Conservation (phyloP, 768 basidiomycete genomes). For the Crucibulum laeve region DNA sequence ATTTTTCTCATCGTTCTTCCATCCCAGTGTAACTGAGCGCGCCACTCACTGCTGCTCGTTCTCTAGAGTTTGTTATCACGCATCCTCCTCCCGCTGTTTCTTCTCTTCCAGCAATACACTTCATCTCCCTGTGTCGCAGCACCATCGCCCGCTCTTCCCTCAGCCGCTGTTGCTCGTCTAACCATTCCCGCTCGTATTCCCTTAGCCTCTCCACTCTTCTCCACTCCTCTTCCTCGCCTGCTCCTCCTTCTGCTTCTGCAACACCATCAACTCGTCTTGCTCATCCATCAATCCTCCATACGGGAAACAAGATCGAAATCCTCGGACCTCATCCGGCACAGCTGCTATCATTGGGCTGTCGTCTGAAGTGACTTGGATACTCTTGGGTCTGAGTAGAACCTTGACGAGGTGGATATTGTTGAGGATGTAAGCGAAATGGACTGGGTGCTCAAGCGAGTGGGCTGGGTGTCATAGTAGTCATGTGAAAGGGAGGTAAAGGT, state of each 20-base stretch:
- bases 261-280: conserved; percentile 30
- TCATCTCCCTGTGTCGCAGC: conserved; percentile 24
- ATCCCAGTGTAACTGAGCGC: too few species aligned
- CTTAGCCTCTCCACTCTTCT: conserved; percentile 35
- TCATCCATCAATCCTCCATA: conserved; percentile 38
- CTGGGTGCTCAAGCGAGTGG: conserved; percentile 56
- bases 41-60: conserved; percentile 19
- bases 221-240: conserved; percentile 28
- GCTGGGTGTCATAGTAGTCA: conserved; percentile 42
- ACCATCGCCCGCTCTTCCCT: conserved; percentile 32
- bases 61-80: conserved; percentile 16
- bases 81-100: conserved; percentile 21
- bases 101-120: conserved; percentile 19
- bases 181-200: conserved; percentile 46
- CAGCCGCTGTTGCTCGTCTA: conserved; percentile 38
- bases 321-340: conserved; percentile 50
- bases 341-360: conserved; percentile 60
- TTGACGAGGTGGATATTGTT: conserved; percentile 67
- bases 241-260: conserved; percentile 32
- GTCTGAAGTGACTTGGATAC: conserved; percentile 55
- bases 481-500: conserved; percentile 27
- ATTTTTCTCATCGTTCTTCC: too few species aligned
- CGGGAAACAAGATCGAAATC: conserved; percentile 45
- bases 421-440: conserved; percentile 62
- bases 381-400: conserved; percentile 57